Evolutionary conservation across 495 filamentous ascomycete species (phyloP).

Genomic region (Hypoxylon subgilvum): DNA sequence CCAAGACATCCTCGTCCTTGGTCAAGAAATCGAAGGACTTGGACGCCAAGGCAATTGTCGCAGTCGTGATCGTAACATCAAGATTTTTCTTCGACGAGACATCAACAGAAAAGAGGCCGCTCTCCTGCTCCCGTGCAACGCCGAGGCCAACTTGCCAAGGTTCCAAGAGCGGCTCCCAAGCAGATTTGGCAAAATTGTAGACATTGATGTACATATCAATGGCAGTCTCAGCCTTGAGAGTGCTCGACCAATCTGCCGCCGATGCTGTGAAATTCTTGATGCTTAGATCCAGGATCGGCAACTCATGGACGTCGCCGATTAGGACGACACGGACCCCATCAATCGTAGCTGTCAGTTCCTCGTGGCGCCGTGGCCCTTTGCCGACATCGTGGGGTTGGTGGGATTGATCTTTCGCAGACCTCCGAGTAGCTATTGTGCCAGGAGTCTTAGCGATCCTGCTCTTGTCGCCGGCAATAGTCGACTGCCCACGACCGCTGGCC

Average conservation of each 20-base stretch:
- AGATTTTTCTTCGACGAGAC: constrained; percentile 85
- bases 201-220: constrained; percentile 95
- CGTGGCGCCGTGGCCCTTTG: constrained; percentile 56
- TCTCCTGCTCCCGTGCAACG: constrained; percentile 76
- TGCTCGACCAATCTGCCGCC: constrained; percentile 87
- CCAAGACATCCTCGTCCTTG: constrained; percentile 88
- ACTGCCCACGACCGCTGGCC: constrained; percentile 66
- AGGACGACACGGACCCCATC: constrained; percentile 91
- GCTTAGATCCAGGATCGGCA: constrained; percentile 92
- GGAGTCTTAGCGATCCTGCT: constrained; percentile 24
- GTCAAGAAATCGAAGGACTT: constrained; percentile 91
- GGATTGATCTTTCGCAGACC: constrained; percentile 22
- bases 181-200: constrained; percentile 98
- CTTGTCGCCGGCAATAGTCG: constrained; percentile 59
- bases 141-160: constrained; percentile 95
- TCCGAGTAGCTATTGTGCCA: constrained; percentile 21
- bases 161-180: constrained; percentile 96
- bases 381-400: constrained; percentile 44
- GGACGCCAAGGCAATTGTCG: constrained; percentile 88
- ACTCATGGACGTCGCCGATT: constrained; percentile 92
- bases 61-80: constrained; percentile 90
- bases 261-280: constrained; percentile 86
- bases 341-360: constrained; percentile 82
- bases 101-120: constrained; percentile 80
- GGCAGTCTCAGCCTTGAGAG: constrained; percentile 82